Conservation (phyloP, 805 yeast species). For the Myxozyma neglecta region DNA sequence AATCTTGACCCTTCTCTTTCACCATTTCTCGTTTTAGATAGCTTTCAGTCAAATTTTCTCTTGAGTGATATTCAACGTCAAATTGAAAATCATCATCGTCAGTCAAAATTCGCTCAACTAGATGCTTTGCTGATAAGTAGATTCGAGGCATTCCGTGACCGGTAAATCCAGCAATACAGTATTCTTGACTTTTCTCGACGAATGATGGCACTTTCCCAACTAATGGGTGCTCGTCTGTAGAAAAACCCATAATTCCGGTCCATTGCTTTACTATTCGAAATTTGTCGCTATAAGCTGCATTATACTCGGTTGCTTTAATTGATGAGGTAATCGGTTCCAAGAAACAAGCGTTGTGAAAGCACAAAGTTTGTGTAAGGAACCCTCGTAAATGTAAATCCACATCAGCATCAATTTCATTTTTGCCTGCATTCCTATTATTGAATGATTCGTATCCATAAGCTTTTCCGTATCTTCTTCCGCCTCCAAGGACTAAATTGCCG, state of each 20-base stretch:
- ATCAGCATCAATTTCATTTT: slow-evolving; percentile 35
- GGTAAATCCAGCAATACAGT: slow-evolving; percentile 50
- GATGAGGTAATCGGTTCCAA: slow-evolving; percentile 35
- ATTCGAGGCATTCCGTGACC: slow-evolving; percentile 57
- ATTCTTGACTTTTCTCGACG: slow-evolving; percentile 39
- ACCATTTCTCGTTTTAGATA: not conserved
- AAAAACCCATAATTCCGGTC: slow-evolving; percentile 53
- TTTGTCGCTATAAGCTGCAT: not conserved
- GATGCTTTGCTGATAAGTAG: slow-evolving; percentile 44
- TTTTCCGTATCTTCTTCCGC: slow-evolving; percentile 30
- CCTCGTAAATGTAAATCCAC: slow-evolving; percentile 36
- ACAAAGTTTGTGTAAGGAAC: slow-evolving; percentile 22
- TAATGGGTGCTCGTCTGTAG: slow-evolving; percentile 46
- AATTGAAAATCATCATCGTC: slow-evolving; percentile 21
- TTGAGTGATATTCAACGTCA: slow-evolving; percentile 8
- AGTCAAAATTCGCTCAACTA: slow-evolving; percentile 34
- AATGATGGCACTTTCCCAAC: slow-evolving; percentile 45
- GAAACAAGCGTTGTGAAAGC: slow-evolving; percentile 40
- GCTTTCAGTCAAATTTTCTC: not conserved
- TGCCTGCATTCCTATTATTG: not conserved
- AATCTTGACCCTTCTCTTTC: not conserved
- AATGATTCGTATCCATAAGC: slow-evolving; percentile 12
- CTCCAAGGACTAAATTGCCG: slow-evolving; percentile 33
- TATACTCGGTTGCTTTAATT: not conserved
- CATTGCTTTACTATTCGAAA: slow-evolving; percentile 38